Evolutionary conservation across 768 basidiomycete genomes (phyloP), one percentile per base, ranked within the genome.

Genomic region (Chalciporus sphaerocephalus): DNA sequence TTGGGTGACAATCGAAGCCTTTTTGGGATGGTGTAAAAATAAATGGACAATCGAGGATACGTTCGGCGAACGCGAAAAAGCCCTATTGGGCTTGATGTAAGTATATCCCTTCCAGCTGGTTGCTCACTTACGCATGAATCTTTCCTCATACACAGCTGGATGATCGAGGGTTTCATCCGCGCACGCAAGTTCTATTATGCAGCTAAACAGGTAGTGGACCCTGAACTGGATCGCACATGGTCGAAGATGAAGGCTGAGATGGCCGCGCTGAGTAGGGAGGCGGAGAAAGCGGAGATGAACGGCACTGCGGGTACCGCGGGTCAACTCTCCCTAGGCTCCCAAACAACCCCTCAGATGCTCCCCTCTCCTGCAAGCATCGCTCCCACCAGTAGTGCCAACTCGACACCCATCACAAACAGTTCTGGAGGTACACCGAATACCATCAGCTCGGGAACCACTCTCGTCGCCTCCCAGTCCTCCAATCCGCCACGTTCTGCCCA

Each of bases 21-120:
- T 85, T 53, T 69, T 89, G n/a, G 66, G 66, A 17, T 85, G 83
- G 80, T 86, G 83, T 55, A 86, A 81, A 65, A 70, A 70, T 57
- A 85, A 87, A 57, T 87, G 87, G 85, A 58, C 58, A 7, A 53
- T 57, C 40, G 69, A 73, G 51, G 70, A 70, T 47, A 59, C 66
- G 11, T 61, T 66, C 40, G 72, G 74, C 42, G 74, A 77, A 51
- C 69, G 70, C 44, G 75, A 76, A 66, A 70, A 68, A 54, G 75
- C 86, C 32, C 83, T 91, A 44, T 64, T 86, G 55, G 88, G 88
- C 51, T 74, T 91, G 67, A 85, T 91, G 87, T 87, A 78, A 75
- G 87, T 68, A 40, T 34, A 53, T 27, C 17, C 18, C 48, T 20
- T 27, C 37, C 49, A 44, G 45, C 46, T 44, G 30, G 44, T 55